Base-by-base conservation (phyloP, 768 basidiomycete genomes). In the Leccinum uliginosum region DNA sequence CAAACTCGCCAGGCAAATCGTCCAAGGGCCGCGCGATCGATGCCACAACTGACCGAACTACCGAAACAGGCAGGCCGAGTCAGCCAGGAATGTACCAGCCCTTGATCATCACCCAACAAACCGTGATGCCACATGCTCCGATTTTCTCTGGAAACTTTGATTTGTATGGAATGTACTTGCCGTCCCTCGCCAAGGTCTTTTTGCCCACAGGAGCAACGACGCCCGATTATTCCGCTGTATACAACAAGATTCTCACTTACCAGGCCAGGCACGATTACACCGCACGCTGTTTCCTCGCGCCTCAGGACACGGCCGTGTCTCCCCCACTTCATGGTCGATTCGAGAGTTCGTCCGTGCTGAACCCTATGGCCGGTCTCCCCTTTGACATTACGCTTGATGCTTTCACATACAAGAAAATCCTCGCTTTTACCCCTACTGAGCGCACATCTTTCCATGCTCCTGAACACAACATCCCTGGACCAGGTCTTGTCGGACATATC, bases 221-320 rank as follows among this genome's bases (percentile, higher is more conserved):
- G 6, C 69, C 71, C 4, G 50, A 68, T 40, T 71, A 71, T 21
- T 65, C 66, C 17, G 66, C 65, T 0, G 61, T 76, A 17, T 71
- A 76, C 50, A 61, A 76, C 44, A 69, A 60, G 6, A 71, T 76
- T 34, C 71, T 76, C 27, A 60, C 65, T 8, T 75, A 68, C n/a
- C 76, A 75, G 53, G 72, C 74, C 9, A 75, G 67, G 54, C 66
- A 72, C 9, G 76, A 76, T 57, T 71, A 63, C 11, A 75, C 75
- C 23, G 74, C 69, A 27, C 66, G 65, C 11, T 68, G 67, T 48
- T 66, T 64, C 51, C 55, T 76, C 15, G 60, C 61, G 45, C 63
- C 51, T 34, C 59, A 15, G 2, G 32, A 58, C 1, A 19, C 40
- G 14, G 52, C 46, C 43, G 49, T 60, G 0, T 56, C 51, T 26